Percentiles rank a stretch among this genome's conserved stretches.
These are phyloP conservation scores for Xerocomellus amylosporus DNA, from an alignment of 768 basidiomycete genomes.

Conservation along the genomic window DNA sequence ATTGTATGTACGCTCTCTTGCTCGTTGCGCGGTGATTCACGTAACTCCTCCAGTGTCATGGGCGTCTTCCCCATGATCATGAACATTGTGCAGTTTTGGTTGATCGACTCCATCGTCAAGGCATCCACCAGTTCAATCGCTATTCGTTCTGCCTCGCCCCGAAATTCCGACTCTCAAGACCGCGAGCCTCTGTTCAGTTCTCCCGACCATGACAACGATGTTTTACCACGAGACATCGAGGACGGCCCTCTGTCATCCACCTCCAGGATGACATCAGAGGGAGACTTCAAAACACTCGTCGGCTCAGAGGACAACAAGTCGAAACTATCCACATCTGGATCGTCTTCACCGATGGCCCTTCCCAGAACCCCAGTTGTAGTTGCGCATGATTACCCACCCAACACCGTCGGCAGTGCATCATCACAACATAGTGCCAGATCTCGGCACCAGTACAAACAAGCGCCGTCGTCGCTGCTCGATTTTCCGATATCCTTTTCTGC, in stretches of 20 bases:
- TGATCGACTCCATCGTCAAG: conserved; percentile 92
- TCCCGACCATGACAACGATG: conserved; percentile 52
- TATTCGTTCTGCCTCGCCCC: conserved; percentile 40
- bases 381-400: conserved; percentile 55
- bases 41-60: conserved; percentile 60
- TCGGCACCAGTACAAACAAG: conserved; percentile 29
- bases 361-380: conserved; percentile 3
- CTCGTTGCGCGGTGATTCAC: conserved; percentile 9
- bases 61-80: conserved; percentile 86
- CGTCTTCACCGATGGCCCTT: conserved; percentile 17
- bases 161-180: conserved; percentile 41
- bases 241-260: conserved; percentile 37
- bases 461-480: conserved; percentile 42
- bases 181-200: conserved; percentile 62
- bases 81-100: conserved; percentile 92
- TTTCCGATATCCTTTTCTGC: conserved; percentile 28
- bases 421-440: conserved; percentile 21
- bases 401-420: conserved; percentile 40
- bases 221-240: conserved; percentile 43
- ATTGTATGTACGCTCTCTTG: conserved; percentile 53
- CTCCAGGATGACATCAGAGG: conserved; percentile 36
- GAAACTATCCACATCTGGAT: conserved; percentile 12
- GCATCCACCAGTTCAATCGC: conserved; percentile 45
- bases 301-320: conserved; percentile 12
- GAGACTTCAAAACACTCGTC: conserved; percentile 21